Percentiles rank a stretch among this genome's conserved stretches.
Conservation (phyloP, 495 filamentous ascomycete genomes). For the Penicillium roqueforti region DNA sequence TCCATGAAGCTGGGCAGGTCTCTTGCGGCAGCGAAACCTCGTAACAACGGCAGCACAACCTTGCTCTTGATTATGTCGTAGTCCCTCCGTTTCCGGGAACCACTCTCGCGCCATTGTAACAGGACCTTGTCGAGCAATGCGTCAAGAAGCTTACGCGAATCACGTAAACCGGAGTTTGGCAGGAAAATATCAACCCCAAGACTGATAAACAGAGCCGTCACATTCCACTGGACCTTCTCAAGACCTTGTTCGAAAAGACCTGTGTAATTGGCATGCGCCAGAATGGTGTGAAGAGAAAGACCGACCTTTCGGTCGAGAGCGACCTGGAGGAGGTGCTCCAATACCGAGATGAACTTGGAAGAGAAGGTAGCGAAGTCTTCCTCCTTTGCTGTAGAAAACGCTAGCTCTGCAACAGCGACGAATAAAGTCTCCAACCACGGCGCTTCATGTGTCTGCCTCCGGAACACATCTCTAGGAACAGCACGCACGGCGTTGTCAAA, state of each 20-base stretch:
- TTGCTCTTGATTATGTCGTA: conserved; percentile 35
- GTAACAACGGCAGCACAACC: conserved; percentile 55
- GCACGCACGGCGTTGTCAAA: conserved; percentile 50
- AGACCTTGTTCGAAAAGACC: conserved; percentile 38
- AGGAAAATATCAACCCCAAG: conserved; percentile 69
- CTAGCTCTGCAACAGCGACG: conserved; percentile 46
- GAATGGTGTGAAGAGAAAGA: conserved; percentile 42
- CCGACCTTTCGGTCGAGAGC: conserved; percentile 38
- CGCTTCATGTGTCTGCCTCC: conserved; percentile 53
- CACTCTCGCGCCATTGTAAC: conserved; percentile 31
- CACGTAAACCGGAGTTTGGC: conserved; percentile 45
- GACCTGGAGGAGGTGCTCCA: conserved; percentile 44
- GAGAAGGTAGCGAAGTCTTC: conserved; percentile 28
- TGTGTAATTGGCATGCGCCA: conserved; percentile 43
- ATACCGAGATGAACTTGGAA: conserved; percentile 32
- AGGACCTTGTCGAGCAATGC: conserved; percentile 40
- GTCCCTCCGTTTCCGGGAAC: conserved; percentile 8
- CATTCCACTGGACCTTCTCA: conserved; percentile 52
- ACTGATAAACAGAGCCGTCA: conserved; percentile 57
- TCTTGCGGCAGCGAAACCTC: conserved; percentile 59
- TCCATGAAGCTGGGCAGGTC: conserved; percentile 63
- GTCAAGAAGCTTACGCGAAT: conserved; percentile 38
- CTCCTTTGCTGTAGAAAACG: conserved; percentile 39
- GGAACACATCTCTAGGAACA: conserved; percentile 49
- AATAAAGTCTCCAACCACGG: conserved; percentile 68